Evolutionary conservation across 768 basidiomycete genomes (phyloP).

Genomic region (Serendipita sp.): DNA sequence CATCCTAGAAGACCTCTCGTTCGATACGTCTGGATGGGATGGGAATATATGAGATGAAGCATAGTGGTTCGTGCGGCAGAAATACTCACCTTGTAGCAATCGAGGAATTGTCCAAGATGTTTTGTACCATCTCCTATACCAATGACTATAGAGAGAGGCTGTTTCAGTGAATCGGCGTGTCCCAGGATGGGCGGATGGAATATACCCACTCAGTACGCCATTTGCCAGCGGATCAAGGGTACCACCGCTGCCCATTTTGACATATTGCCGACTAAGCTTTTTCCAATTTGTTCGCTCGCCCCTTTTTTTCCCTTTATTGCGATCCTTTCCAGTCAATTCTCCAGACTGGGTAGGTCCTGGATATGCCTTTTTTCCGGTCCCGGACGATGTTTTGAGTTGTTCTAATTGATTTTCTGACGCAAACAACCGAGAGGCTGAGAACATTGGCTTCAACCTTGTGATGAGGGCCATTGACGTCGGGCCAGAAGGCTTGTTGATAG

Average conservation of each 20-base stretch:
- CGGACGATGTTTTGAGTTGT: constrained; percentile 32
- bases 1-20: constrained; percentile 85
- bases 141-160: constrained; percentile 27
- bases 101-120: constrained; percentile 61
- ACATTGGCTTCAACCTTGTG: constrained; percentile 68
- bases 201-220: constrained; percentile 65
- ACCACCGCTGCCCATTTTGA: constrained; percentile 87
- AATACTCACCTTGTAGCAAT: constrained; percentile 68
- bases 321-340: constrained; percentile 23
- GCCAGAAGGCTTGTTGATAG: constrained; percentile 80
- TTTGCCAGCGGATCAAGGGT: constrained; percentile 95
- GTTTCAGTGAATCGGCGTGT: background rate
- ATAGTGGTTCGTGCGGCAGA: background rate
- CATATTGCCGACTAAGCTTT: constrained; percentile 21
- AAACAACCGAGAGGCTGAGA: constrained; percentile 65
- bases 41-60: background rate
- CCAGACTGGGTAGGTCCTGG: background rate
- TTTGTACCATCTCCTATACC: constrained; percentile 87
- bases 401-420: constrained; percentile 18
- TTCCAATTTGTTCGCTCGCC: constrained; percentile 18
- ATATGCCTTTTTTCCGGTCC: constrained; percentile 28
- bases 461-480: constrained; percentile 85
- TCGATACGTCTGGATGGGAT: constrained; percentile 56
- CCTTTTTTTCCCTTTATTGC: constrained; percentile 27
- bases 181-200: constrained; percentile 8